Conservation (phyloP, 73 alveolate genomes). For the Paramecium caudatum region DNA sequence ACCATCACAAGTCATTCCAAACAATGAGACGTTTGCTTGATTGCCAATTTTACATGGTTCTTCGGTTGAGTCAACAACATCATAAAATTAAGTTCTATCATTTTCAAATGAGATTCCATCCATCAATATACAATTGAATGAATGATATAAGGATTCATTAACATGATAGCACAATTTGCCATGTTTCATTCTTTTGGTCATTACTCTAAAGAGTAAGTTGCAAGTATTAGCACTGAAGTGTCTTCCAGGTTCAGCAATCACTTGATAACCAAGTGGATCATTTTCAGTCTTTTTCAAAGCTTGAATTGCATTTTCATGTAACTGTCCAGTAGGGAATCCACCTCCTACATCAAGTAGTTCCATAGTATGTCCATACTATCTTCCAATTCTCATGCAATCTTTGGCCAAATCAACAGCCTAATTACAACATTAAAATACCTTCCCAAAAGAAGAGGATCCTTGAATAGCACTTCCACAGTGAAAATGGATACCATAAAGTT, state of each 20-base stretch:
- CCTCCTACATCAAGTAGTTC: conserved; percentile 77
- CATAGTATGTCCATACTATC: conserved; percentile 73
- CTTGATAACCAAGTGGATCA: conserved; percentile 65
- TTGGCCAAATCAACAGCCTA: conserved; percentile 70
- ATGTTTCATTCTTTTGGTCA: conserved; percentile 68
- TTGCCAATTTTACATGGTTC: not conserved
- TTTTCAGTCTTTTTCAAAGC: conserved; percentile 68
- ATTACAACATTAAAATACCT: not conserved
- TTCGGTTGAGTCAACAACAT: conserved; percentile 57
- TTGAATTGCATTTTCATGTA: conserved; percentile 45
- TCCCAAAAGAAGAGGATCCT: conserved; percentile 72
- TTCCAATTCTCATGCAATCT: conserved; percentile 72
- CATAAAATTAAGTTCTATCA: conserved; percentile 62
- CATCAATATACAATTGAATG: conserved; percentile 73
- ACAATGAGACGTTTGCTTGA: conserved; percentile 17
- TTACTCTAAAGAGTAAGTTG: conserved; percentile 60
- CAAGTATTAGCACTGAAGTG: conserved; percentile 71
- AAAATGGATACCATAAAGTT: conserved; percentile 72
- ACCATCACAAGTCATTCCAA: conserved; percentile 77
- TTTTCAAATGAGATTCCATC: conserved; percentile 75
- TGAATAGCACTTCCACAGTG: conserved; percentile 75
- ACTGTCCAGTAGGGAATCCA: conserved; percentile 66
- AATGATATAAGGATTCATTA: conserved; percentile 72
- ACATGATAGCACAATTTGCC: conserved; percentile 69
- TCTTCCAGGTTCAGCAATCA: conserved; percentile 80